Percentiles rank a stretch among this genome's conserved stretches.
These are phyloP conservation scores for Amauroascus niger DNA, from an alignment of 2,329 filamentous ascomycete genomes.

Conservation along the genomic window DNA sequence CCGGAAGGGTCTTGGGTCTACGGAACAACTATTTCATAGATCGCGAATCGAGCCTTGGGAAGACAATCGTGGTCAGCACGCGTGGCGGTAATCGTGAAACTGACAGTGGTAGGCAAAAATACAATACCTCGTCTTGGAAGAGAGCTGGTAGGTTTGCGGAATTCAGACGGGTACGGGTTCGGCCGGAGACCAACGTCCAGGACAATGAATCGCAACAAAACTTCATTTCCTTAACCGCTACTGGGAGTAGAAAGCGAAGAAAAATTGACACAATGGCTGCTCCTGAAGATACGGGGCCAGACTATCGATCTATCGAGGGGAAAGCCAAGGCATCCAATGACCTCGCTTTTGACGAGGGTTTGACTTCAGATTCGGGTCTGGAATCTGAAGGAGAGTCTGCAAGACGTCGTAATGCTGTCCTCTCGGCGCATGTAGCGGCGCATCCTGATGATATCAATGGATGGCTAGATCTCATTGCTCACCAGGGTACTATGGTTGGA, in stretches of 20 bases:
- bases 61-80: slow-evolving; percentile 30
- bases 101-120: slow-evolving; percentile 41
- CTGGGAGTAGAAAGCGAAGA: slow-evolving; percentile 34
- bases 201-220: slow-evolving; percentile 23
- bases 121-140: slow-evolving; percentile 32
- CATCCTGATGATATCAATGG: slow-evolving; percentile 56
- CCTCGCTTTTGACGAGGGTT: slow-evolving; percentile 41
- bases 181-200: slow-evolving; percentile 17
- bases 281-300: slow-evolving; percentile 35
- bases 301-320: slow-evolving; percentile 57
- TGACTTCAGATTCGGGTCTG: slow-evolving; percentile 41
- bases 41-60: slow-evolving; percentile 44
- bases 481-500: slow-evolving; percentile 62
- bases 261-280: slow-evolving; percentile 22
- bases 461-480: slow-evolving; percentile 69
- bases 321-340: slow-evolving; percentile 46
- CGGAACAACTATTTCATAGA: slow-evolving; percentile 55
- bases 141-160: slow-evolving; percentile 16
- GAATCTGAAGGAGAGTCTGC: slow-evolving; percentile 39
- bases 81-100: slow-evolving; percentile 22
- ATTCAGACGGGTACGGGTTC: slow-evolving; percentile 25
- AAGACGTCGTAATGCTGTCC: slow-evolving; percentile 38
- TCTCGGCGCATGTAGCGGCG: slow-evolving; percentile 56
- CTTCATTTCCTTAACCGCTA: slow-evolving; percentile 26
- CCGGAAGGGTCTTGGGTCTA: slow-evolving; percentile 61